Percentiles rank a stretch among this genome's conserved stretches.
Conservation (phyloP, 495 filamentous ascomycete species). For the Aspergillus conjunctus region DNA sequence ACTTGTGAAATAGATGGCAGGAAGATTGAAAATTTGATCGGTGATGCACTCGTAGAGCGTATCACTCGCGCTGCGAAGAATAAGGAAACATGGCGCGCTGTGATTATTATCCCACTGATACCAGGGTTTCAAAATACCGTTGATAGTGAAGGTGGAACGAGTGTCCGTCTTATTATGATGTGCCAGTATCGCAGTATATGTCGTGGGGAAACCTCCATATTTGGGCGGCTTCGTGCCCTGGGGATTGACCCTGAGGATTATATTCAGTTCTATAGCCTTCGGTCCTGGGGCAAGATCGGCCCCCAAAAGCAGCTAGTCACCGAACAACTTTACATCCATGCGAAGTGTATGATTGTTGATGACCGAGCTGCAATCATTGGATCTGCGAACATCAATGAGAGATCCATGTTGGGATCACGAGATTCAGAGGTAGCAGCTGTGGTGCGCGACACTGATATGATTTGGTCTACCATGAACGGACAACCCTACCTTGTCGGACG, state of each 20-base stretch:
- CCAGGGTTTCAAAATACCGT: slow-evolving; percentile 98
- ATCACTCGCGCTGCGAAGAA: slow-evolving; percentile 83
- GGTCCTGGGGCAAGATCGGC: slow-evolving; percentile 92
- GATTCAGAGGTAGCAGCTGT: slow-evolving; percentile 93
- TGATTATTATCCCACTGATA: slow-evolving; percentile 93
- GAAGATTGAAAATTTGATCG: slow-evolving; percentile 89
- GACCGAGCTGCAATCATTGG: slow-evolving; percentile 93
- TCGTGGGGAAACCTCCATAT: slow-evolving; percentile 90
- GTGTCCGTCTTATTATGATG: slow-evolving; percentile 93
- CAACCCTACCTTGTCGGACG: slow-evolving; percentile 84
- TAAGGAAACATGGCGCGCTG: slow-evolving; percentile 89
- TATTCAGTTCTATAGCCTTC: slow-evolving; percentile 90
- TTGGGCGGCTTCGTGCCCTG: slow-evolving; percentile 74
- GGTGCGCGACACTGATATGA: slow-evolving; percentile 91
- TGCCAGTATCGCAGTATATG: slow-evolving; percentile 98
- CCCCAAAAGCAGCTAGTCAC: slow-evolving; percentile 80
- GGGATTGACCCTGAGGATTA: slow-evolving; percentile 97
- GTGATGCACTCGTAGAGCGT: slow-evolving; percentile 91
- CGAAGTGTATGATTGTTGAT: slow-evolving; percentile 96
- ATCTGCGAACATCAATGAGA: slow-evolving; percentile 98
- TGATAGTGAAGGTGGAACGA: slow-evolving; percentile 88
- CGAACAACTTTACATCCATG: slow-evolving; percentile 97
- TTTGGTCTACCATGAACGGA: slow-evolving; percentile 89
- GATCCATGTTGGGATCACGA: slow-evolving; percentile 87
- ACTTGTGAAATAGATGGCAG: slow-evolving; percentile 86